Percentiles rank a stretch among this genome's conserved stretches.
Evolutionary conservation across 139 green algal species (phyloP).

Genomic region (Diplosphaera chodatii): DNA sequence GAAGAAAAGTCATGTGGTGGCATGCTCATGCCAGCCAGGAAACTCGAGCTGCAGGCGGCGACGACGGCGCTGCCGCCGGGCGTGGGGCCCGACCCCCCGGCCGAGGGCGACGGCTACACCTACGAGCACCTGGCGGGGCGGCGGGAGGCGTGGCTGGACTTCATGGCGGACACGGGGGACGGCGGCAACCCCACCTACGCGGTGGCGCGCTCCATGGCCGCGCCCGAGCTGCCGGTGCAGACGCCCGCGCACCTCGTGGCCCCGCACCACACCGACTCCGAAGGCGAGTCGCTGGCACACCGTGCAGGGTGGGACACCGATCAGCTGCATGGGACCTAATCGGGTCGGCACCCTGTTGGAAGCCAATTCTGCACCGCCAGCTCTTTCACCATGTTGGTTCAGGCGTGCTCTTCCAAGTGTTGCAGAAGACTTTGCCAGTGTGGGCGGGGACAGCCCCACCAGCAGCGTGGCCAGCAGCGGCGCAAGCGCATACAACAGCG

Average conservation of each 20-base stretch:
- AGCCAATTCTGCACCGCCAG: too few species aligned
- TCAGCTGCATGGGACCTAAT: too few species aligned
- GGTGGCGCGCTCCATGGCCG: conserved; percentile 68
- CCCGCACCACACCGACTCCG: not conserved
- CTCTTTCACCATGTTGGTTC: too few species aligned
- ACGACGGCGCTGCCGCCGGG: conserved; percentile 11
- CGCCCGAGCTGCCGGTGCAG: conserved; percentile 31
- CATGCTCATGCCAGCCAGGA: too few species aligned
- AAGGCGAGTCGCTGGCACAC: too few species aligned
- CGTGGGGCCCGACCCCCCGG: conserved; percentile 15
- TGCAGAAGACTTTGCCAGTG: not conserved
- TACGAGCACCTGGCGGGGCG: conserved; percentile 66
- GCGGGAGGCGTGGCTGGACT: conserved; percentile 81
- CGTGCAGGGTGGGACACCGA: too few species aligned
- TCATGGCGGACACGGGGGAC: conserved; percentile 81
- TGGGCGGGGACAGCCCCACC: not conserved
- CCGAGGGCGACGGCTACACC: conserved; percentile 78
- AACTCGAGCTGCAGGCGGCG: conserved; percentile 15
- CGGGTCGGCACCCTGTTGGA: too few species aligned
- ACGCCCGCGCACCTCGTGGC: conserved; percentile 4
- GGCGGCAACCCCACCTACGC: conserved; percentile 62
- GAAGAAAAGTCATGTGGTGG: too few species aligned
- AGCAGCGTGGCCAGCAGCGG: not conserved
- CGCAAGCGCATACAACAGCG: not conserved
- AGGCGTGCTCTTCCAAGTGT: too few species aligned